Base-by-base conservation (phyloP, 2,329 filamentous ascomycete genomes). In the Penicillium brevicompactum region DNA sequence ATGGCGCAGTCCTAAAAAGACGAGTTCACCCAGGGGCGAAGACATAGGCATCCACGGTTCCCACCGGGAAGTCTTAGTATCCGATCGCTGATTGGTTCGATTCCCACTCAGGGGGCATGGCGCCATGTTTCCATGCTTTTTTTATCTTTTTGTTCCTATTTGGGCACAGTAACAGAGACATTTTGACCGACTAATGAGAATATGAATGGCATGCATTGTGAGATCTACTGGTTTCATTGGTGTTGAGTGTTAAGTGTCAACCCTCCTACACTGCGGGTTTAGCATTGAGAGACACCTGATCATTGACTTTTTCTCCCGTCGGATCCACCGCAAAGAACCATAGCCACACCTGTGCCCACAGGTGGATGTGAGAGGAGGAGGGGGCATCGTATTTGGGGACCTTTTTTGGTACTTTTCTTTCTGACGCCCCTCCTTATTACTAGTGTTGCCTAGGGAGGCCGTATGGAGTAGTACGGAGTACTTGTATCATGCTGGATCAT, bases 11-110 rank as follows among this genome's bases (percentile, higher is more conserved):
- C 4, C 34, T 27, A 27, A 30, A 21, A 30, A 34, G 30, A 31
- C 27, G n/a, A 27, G 24, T 27, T 27, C 24, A 27, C 18, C 43
- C 44, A 55, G 40, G 51, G 41, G 44, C 22, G 49, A 30, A 48
- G 43, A 40, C 16, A 50, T 42, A n/a, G 40, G 42, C 22, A 48
- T 43, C 48, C 56, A 59, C 42, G 50, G 57, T 56, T 56, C 24
- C 51, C 54, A 56, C 53, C 34, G 51, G 58, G 56, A 59, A 57
- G 46, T 53, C 41, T 50, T 49, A 50, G 59, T 38, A 30, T 14
- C 21, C 14, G n/a, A 6, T 2, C 30, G 16, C 18, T 59, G 30
- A 62, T 62, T 62, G 58, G 60, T 18, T 18, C 49, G 53, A 59
- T 57, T 46, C 22, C 24, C 41, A n/a, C 53, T 61, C 53, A 61